These are phyloP conservation scores for Zygoascus biomembranicola DNA, from an alignment of 805 yeast species.

Conservation along the genomic window DNA sequence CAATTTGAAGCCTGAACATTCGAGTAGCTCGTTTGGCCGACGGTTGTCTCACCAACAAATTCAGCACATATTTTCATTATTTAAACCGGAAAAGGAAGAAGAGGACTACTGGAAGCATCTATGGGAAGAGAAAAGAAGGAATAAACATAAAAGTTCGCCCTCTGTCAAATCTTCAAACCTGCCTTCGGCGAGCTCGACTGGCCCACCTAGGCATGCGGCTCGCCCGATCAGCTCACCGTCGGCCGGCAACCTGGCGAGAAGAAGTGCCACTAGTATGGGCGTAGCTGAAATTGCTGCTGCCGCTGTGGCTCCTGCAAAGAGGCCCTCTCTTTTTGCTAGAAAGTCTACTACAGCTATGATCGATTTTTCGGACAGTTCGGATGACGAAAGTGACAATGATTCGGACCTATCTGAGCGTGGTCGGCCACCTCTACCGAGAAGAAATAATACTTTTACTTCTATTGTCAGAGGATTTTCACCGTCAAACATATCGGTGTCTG, in stretches of 20 bases:
- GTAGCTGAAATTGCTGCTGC: background rate
- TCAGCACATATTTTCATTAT: conserved; percentile 19
- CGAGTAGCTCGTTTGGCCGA: background rate
- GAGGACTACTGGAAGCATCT: conserved; percentile 8
- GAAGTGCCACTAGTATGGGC: background rate
- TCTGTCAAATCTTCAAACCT: no score
- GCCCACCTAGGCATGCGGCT: background rate
- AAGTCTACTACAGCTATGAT: background rate
- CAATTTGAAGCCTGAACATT: background rate
- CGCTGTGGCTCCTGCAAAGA: background rate
- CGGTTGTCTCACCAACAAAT: conserved; percentile 19
- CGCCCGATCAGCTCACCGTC: background rate
- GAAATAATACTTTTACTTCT: conserved; percentile 26
- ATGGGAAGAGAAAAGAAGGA: background rate
- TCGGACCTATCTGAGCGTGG: background rate
- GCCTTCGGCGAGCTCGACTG: no score
- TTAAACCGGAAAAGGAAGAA: conserved; percentile 15
- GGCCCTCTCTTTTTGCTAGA: background rate
- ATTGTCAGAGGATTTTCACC: conserved; percentile 34
- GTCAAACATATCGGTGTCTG: conserved; percentile 28
- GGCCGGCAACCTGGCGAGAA: background rate
- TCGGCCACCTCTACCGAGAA: conserved; percentile 5
- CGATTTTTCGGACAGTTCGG: background rate
- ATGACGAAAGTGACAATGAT: background rate
- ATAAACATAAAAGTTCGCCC: background rate